Percentiles rank a stretch among this genome's conserved stretches.
These are phyloP conservation scores for Russula griseocarnosa DNA, from an alignment of 768 basidiomycete genomes.

Conservation along the genomic window DNA sequence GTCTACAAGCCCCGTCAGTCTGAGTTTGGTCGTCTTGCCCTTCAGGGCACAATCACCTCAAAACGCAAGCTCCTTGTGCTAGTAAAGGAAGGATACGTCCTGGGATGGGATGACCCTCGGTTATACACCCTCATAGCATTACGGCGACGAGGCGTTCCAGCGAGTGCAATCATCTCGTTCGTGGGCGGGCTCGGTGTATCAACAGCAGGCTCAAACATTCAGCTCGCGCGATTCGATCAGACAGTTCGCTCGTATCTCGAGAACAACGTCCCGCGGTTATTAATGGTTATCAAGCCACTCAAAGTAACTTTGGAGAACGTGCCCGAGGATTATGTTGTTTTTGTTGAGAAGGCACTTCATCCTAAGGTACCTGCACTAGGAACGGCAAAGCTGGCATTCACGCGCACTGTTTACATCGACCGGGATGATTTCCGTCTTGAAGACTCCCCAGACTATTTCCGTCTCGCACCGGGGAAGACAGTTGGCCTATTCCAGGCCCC, in stretches of 20 bases:
- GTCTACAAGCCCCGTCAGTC: conserved; percentile 97
- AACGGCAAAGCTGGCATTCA: conserved; percentile 75
- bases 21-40: conserved; percentile 88
- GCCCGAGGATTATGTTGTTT: conserved; percentile 74
- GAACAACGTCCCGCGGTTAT: conserved; percentile 76
- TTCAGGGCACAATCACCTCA: conserved; percentile 94
- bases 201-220: conserved; percentile 75
- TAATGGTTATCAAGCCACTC: conserved; percentile 88
- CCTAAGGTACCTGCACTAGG: conserved; percentile 91
- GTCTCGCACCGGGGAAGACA: conserved; percentile 94
- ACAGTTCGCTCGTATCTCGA: conserved; percentile 86
- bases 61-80: conserved; percentile 92
- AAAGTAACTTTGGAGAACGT: conserved; percentile 91
- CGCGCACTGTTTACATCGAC: conserved; percentile 88
- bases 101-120: conserved; percentile 96
- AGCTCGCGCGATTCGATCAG: conserved; percentile 87
- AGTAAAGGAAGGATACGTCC: conserved; percentile 79
- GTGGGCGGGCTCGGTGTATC: conserved; percentile 95
- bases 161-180: conserved; percentile 90
- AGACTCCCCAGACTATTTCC: conserved; percentile 94
- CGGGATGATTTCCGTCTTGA: conserved; percentile 86
- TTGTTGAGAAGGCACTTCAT: conserved; percentile 88
- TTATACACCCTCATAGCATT: conserved; percentile 95
- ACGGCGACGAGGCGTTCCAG: conserved; percentile 93
- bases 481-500: conserved; percentile 95